Evolutionary conservation across 352 stramenopile genomes (phyloP), one percentile per base, ranked within the genome.

Genomic region (Blastocystis sp.): DNA sequence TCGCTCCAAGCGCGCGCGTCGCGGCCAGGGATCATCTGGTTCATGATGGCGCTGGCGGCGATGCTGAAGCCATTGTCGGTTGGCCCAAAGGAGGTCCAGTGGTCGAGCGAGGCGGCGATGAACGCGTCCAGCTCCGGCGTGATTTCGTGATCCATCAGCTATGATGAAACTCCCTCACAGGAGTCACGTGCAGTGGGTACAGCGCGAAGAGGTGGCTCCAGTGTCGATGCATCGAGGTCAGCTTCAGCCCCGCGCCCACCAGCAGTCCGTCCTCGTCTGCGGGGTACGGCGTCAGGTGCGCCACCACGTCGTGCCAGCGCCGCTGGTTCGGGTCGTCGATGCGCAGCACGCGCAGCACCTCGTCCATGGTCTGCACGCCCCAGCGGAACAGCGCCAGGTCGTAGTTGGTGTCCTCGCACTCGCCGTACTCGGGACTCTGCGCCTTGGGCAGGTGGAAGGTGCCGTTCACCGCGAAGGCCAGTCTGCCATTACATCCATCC

Each of bases 61-160:
- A 82, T 82, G 38, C 40, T 54, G 61, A 82, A 82, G 10, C 74
- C 74, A 14, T 82, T 82, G 43, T 82, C 74, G 1, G 57, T 70
- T 0, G 74, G 74, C 34, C 45, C 38, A 28, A 68, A 82, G 19
- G 57, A 66, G n/a, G 61, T 82, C 57, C 57, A 82, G 28, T 70
- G 74, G 43, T 82, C 57, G 19, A 82, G 21, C 21, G 74, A 82
- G n/a, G 24, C 17, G 45, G 43, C 21, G 38, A 82, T 82, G 24
- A 82, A n/a, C n/a, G 40, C 74, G 7, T 34, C 48, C 2, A 48
- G 74, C 34, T 82, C 74, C 3, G 74, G 74, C 17, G 74, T 82
- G 6, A 43, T 70, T 10, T 82, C 57, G n/a, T 34, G 57, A 24
- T 82, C 74, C 42, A 82, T 71, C 34, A 82, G 48, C 66, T 76